phyloP scores from a whole-genome alignment of 768 basidiomycete species.

The Cubamyces lactineus region DNA sequence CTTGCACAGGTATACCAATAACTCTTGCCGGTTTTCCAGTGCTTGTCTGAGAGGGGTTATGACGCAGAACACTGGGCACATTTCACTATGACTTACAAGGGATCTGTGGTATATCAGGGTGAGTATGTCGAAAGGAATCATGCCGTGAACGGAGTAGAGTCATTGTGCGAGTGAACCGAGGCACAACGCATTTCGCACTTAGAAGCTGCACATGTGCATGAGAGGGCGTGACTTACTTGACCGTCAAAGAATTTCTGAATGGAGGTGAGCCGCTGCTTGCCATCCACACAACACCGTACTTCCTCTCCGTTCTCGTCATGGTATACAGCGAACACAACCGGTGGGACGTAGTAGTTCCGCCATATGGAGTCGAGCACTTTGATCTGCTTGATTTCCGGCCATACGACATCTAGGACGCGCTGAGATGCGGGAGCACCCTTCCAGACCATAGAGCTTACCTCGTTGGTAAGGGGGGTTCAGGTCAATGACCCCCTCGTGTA shows the following conservation, averaged over 20 bases:
- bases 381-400: constrained; percentile 70
- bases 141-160: too few relatives aligned
- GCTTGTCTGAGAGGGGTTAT: constrained; percentile 49
- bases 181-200: background rate
- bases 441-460: constrained; percentile 44
- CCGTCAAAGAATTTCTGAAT: constrained; percentile 54
- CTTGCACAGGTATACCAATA: constrained; percentile 65
- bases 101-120: constrained; percentile 42
- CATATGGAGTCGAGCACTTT: constrained; percentile 55
- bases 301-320: constrained; percentile 45
- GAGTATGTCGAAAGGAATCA: background rate
- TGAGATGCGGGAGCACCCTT: background rate
- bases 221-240: constrained; percentile 33
- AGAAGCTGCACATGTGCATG: background rate
- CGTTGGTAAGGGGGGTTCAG: constrained; percentile 74
- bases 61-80: constrained; percentile 26
- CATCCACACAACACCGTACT: constrained; percentile 52
- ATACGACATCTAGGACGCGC: constrained; percentile 63
- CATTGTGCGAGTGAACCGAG: background rate
- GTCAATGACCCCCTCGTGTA: constrained; percentile 73
- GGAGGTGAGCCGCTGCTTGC: constrained; percentile 55
- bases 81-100: constrained; percentile 46
- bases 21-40: constrained; percentile 57
- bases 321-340: constrained; percentile 49
- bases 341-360: constrained; percentile 57